These are phyloP conservation scores for Phytophthora idaei DNA, from an alignment of 352 stramenopile species.

Conservation along the genomic window DNA sequence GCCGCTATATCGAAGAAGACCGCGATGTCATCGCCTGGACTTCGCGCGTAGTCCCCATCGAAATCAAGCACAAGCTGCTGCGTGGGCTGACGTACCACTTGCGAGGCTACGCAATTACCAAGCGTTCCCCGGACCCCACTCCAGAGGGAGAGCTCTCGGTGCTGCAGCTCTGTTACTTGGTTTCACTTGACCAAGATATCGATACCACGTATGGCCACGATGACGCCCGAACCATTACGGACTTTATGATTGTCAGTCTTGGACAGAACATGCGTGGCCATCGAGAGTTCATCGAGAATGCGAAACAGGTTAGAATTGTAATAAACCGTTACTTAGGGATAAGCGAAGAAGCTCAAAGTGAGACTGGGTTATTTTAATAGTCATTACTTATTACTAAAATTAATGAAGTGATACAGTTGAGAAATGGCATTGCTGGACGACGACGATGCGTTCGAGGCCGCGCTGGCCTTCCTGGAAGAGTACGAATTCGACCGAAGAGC, in stretches of 20 bases:
- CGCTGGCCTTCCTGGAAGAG: conserved; percentile 17
- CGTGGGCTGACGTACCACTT: conserved; percentile 35
- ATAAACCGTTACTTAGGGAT: not conserved
- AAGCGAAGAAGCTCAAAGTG: not conserved
- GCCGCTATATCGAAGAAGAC: conserved; percentile 35
- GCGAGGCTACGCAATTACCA: conserved; percentile 39
- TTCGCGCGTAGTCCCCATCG: conserved; percentile 28
- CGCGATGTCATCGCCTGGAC: conserved; percentile 42
- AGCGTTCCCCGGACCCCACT: conserved; percentile 33
- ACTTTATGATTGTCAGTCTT: conserved; percentile 45
- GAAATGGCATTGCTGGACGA: conserved; percentile 6
- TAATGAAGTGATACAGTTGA: not conserved
- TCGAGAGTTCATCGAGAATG: conserved; percentile 50
- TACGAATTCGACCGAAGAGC: not conserved
- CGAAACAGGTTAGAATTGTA: not conserved
- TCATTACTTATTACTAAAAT: not conserved
- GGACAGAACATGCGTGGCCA: conserved; percentile 37
- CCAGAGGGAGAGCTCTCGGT: conserved; percentile 23
- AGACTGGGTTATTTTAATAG: not conserved
- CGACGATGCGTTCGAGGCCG: conserved; percentile 14
- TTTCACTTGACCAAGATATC: conserved; percentile 33
- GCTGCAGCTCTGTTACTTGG: conserved; percentile 37
- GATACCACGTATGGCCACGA: conserved; percentile 22
- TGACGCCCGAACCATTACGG: conserved; percentile 34
- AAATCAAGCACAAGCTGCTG: conserved; percentile 33